phyloP scores from a whole-genome alignment of 2,329 filamentous ascomycete genomes.

The Penicillium sclerotigenum region DNA sequence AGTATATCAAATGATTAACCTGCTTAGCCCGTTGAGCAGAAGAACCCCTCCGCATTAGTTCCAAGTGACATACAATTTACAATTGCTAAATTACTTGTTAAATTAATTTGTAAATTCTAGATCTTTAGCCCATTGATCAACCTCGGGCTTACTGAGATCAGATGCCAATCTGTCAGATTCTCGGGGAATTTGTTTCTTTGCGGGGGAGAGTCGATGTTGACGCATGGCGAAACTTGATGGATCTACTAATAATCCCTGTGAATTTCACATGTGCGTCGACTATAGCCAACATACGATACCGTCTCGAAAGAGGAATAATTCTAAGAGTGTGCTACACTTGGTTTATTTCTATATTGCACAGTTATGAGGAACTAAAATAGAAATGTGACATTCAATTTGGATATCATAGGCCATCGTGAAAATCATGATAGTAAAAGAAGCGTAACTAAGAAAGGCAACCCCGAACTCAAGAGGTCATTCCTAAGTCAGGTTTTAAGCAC shows the following conservation, averaged over 20 bases:
- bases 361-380: neutral
- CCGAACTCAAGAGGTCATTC: neutral
- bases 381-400: conserved; percentile 16
- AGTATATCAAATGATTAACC: conserved; percentile 21
- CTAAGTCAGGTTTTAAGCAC: conserved; percentile 4
- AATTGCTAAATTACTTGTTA: neutral
- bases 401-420: conserved; percentile 18
- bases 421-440: conserved; percentile 8
- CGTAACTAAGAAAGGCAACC: neutral
- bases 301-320: neutral
- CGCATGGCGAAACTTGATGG: neutral
- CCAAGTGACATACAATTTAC: neutral
- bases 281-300: neutral
- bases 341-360: neutral
- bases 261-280: neutral
- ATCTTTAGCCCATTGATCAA: neutral
- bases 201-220: neutral
- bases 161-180: neutral
- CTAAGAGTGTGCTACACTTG: no score
- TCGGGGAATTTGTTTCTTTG: neutral
- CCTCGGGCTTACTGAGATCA: conserved; percentile 6
- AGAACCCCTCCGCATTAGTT: neutral
- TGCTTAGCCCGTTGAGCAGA: conserved; percentile 4
- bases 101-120: neutral
- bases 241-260: neutral